Base-by-base conservation (phyloP, 129 eudicot species). In the Mikania micrantha region DNA sequence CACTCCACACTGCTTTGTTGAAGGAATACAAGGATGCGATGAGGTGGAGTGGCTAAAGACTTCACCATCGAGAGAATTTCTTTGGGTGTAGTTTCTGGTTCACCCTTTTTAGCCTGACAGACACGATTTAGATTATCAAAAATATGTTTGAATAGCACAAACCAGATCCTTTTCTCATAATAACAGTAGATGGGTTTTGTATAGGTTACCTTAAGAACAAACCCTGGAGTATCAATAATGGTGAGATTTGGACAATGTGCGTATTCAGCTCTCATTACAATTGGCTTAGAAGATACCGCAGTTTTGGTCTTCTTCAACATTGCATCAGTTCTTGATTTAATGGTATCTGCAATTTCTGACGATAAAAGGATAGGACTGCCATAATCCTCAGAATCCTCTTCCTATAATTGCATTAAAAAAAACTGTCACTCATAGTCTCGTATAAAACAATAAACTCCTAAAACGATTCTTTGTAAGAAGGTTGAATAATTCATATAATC, bases 1-100 rank as follows among this genome's bases (percentile, higher is more conserved):
- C 98, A 93, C 42, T 93, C 98, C 47, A 88, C 98, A 61, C 98
- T 93, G 48, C 98, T 93, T 73, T 93, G 98, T 72, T 93, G 98
- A 73, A 93, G 98, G 79, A 89, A 93, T 78, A 93, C 77, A 40
- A 93, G 84, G 72, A 93, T 88, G 25, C 98, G 92, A 70, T 93
- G 90, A 57, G 96, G 92, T 24, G 96, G 98, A 75, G 92, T 86
- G 47, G 98, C 98, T 64, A 93, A 66, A 40, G 92, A 78, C 79
- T 89, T 93, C 78, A 93, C 98, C 98, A 89, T 93, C 29, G 96
- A 86, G 64, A 88, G 76, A 41, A 93, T 93, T 67, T 93, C 96
- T 49, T 93, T 95, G 12, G 98, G 98, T 3, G 98, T 88, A 62
- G 77, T 89, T 60, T 93, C 96, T 0, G 98, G 98, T 74, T 93